Conservation (phyloP, 2,329 filamentous ascomycete genomes). For the Aspergillus niger region DNA sequence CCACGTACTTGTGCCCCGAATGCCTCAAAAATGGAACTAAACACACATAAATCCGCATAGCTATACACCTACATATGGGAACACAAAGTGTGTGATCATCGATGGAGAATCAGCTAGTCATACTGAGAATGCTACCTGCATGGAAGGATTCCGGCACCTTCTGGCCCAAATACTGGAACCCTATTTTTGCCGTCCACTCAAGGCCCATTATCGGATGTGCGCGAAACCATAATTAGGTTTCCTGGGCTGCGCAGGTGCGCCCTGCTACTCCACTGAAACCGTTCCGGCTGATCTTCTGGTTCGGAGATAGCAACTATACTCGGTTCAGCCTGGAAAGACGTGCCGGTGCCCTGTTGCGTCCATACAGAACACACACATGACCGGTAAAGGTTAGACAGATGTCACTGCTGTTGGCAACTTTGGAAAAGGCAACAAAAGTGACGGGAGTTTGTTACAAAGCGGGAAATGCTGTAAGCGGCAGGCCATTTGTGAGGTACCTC, state of each 20-base stretch:
- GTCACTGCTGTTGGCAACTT: neutral
- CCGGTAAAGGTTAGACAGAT: neutral
- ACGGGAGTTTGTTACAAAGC: constrained; percentile 1
- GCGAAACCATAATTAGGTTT: constrained; percentile 1
- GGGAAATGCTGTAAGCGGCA: neutral
- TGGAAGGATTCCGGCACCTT: constrained; percentile 1
- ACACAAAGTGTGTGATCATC: neutral
- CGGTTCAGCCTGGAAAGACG: neutral
- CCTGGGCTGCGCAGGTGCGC: neutral
- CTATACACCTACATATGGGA: neutral
- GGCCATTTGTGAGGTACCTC: neutral
- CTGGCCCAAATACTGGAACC: neutral
- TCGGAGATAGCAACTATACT: neutral
- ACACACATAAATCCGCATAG: neutral
- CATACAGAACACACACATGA: neutral
- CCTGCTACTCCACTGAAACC: constrained; percentile 1
- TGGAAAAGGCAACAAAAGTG: neutral
- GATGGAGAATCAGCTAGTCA: neutral
- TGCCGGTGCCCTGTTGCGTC: too few relatives aligned
- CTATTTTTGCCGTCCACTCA: neutral
- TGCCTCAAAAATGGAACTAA: neutral
- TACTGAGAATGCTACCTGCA: neutral
- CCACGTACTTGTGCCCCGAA: neutral
- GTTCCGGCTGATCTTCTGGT: neutral
- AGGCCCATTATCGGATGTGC: neutral